phyloP scores from a whole-genome alignment of 2,329 filamentous ascomycete species.

The Rhytidhysteron rufulum region DNA sequence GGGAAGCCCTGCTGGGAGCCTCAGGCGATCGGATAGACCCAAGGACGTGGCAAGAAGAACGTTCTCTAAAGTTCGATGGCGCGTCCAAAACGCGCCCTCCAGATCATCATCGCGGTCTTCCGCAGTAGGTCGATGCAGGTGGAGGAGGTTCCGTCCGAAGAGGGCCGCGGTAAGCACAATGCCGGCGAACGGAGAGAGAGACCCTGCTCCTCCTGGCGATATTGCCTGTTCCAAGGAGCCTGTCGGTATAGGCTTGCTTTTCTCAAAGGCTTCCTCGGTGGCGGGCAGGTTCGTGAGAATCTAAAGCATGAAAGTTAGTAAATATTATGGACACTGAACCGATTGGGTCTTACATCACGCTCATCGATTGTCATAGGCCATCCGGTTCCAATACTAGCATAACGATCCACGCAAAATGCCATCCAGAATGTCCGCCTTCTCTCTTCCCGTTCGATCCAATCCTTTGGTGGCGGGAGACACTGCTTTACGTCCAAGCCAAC shows the following conservation, averaged over 20 bases:
- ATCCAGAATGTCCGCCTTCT: constrained; percentile 92
- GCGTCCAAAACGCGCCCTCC: constrained; percentile 93
- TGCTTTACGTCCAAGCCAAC: constrained; percentile 85
- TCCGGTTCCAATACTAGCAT: constrained; percentile 91
- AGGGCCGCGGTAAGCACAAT: constrained; percentile 83
- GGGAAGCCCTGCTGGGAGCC: constrained; percentile 69
- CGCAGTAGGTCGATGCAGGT: constrained; percentile 80
- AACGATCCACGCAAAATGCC: constrained; percentile 84
- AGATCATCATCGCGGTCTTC: constrained; percentile 83
- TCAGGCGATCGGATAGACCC: constrained; percentile 73
- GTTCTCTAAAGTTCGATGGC: constrained; percentile 84
- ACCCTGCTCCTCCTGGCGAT: constrained; percentile 65
- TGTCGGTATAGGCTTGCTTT: constrained; percentile 70
- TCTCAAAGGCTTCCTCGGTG: constrained; percentile 79
- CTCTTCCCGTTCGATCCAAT: constrained; percentile 94
- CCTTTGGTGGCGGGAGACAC: constrained; percentile 76
- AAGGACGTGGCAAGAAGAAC: constrained; percentile 84
- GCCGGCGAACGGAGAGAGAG: constrained; percentile 73
- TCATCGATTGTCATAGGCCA: constrained; percentile 97
- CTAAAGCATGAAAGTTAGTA: constrained; percentile 24
- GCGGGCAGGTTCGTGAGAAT: constrained; percentile 81
- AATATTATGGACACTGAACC: neutral
- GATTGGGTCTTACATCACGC: constrained; percentile 57
- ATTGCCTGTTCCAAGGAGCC: constrained; percentile 67
- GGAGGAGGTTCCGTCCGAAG: constrained; percentile 85